Evolutionary conservation across 164 flowering plant genomes (phyloP).

Genomic region (Buxus sempervirens): DNA sequence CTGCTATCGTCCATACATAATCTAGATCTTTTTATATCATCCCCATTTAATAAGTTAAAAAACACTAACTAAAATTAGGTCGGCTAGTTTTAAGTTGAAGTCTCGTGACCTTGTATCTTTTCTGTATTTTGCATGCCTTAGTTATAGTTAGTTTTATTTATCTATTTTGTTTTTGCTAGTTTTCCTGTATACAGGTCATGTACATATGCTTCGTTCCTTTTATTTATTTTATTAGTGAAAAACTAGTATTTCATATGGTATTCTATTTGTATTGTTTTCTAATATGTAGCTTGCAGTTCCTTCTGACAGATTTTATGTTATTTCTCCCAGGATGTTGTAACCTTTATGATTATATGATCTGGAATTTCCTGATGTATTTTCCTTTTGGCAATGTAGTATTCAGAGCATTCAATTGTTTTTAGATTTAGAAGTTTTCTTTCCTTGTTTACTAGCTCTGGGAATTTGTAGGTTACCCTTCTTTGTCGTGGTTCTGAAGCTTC

Average conservation of each 20-base stretch:
- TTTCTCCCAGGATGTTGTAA: neutral
- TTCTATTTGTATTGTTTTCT: neutral
- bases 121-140: too few species aligned
- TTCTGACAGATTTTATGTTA: neutral
- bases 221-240: neutral
- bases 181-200: too few species aligned
- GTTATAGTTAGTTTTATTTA: too few species aligned
- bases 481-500: conserved; percentile 62
- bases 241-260: neutral
- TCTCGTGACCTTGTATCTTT: too few species aligned
- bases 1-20: too few species aligned
- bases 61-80: too few species aligned
- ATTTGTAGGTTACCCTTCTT: conserved; percentile 80
- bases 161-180: too few species aligned
- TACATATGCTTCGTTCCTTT: neutral
- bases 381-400: too few species aligned
- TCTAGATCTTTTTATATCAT: too few species aligned
- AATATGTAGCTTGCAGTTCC: neutral
- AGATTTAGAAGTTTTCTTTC: neutral
- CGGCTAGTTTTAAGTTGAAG: too few species aligned
- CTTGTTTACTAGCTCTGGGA: conserved; percentile 11
- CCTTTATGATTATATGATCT: neutral
- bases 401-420: too few species aligned
- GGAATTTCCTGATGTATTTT: neutral
- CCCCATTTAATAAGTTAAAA: too few species aligned